Evolutionary conservation across 1,139 yeast genomes (phyloP).

Genomic region (Diutina mesorugosa): DNA sequence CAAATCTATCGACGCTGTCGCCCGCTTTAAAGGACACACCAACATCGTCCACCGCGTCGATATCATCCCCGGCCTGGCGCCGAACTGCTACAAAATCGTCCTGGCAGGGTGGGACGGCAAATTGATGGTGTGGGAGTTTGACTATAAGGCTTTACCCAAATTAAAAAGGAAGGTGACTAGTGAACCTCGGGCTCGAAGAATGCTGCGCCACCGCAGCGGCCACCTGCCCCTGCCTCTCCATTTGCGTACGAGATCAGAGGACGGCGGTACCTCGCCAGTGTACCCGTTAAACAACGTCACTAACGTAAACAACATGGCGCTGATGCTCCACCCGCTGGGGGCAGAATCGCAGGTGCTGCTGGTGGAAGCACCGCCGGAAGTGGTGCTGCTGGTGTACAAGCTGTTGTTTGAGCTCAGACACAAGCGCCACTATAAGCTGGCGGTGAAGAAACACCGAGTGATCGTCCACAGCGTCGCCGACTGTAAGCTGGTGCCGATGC

Average conservation of each 20-base stretch:
- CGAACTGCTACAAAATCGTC: conserved; percentile 38
- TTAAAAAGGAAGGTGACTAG: conserved; percentile 23
- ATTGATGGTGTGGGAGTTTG: conserved; percentile 61
- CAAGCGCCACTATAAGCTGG: conserved; percentile 16
- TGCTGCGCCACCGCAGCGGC: background rate
- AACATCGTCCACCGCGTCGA: conserved; percentile 46
- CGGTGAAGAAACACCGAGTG: conserved; percentile 9
- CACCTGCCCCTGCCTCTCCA: background rate
- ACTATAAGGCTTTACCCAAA: conserved; percentile 46
- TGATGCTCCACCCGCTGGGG: background rate
- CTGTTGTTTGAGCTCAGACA: conserved; percentile 23
- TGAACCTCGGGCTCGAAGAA: background rate
- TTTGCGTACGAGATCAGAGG: background rate
- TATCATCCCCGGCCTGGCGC: conserved; percentile 13
- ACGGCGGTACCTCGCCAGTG: background rate
- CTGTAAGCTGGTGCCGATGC: conserved; percentile 28
- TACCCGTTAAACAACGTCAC: background rate
- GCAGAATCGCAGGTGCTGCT: background rate
- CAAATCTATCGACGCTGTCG: conserved; percentile 29
- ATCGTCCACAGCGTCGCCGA: conserved; percentile 26
- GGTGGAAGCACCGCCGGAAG: conserved; percentile 7
- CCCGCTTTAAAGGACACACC: conserved; percentile 51
- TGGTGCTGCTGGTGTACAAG: conserved; percentile 20
- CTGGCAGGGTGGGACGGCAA: conserved; percentile 65
- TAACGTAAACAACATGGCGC: background rate